Percentiles rank a stretch among this genome's conserved stretches.
These are phyloP conservation scores for Fomes fomentarius DNA, from an alignment of 1,284 basidiomycete species.

Conservation along the genomic window DNA sequence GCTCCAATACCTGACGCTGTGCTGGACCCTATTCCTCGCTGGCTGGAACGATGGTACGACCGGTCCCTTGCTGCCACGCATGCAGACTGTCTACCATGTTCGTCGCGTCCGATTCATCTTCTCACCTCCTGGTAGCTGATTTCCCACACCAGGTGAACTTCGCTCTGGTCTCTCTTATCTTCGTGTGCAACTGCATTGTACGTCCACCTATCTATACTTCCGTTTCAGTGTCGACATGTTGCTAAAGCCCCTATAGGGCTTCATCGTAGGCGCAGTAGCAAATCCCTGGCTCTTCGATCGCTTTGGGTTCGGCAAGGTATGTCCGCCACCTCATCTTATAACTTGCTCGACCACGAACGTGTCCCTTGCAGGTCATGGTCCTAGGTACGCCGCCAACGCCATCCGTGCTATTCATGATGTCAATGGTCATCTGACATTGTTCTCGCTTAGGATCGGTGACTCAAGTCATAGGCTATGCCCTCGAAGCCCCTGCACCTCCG, in stretches of 20 bases:
- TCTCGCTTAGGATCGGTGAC: slow-evolving; percentile 29
- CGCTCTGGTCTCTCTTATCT: slow-evolving; percentile 55
- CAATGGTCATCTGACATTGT: too few species aligned
- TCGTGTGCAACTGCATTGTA: slow-evolving; percentile 58
- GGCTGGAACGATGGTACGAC: slow-evolving; percentile 69
- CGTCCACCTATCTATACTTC: neutral
- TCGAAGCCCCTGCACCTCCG: slow-evolving; percentile 63
- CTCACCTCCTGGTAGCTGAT: neutral
- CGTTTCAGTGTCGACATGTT: neutral
- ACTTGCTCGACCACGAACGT: neutral
- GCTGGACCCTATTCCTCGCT: slow-evolving; percentile 46
- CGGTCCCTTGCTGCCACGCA: slow-evolving; percentile 60
- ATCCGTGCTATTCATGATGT: too few species aligned
- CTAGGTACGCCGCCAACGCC: slow-evolving; percentile 28
- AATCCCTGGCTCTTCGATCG: slow-evolving; percentile 55
- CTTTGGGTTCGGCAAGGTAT: slow-evolving; percentile 61
- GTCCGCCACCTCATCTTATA: neutral
- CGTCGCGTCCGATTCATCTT: slow-evolving; percentile 3
- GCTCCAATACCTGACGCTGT: slow-evolving; percentile 43
- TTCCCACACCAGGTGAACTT: slow-evolving; percentile 41
- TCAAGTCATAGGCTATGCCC: slow-evolving; percentile 52
- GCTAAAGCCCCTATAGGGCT: slow-evolving; percentile 39
- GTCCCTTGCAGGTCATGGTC: slow-evolving; percentile 29
- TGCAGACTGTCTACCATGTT: slow-evolving; percentile 57
- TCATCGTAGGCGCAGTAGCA: slow-evolving; percentile 46